Conservation (phyloP, 2,329 filamentous ascomycete genomes). For the Lecanicillium sp. region DNA sequence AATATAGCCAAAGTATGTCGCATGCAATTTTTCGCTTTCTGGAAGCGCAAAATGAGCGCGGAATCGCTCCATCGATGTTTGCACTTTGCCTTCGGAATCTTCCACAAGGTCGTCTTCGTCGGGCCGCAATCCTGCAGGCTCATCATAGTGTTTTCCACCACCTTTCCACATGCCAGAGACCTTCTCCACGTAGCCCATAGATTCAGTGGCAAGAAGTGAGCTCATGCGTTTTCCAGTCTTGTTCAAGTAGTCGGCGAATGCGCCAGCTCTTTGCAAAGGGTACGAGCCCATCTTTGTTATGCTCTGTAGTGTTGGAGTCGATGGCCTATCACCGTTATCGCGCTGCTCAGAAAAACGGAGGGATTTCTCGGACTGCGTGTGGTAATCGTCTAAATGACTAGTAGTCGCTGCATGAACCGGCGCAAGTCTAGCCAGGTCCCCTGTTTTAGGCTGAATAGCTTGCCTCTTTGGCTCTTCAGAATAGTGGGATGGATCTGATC, state of each 20-base stretch:
- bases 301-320: slow-evolving; percentile 39
- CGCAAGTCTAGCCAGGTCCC: background rate
- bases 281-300: slow-evolving; percentile 59
- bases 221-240: slow-evolving; percentile 74
- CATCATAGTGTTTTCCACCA: slow-evolving; percentile 79
- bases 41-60: slow-evolving; percentile 86
- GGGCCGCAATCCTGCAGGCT: slow-evolving; percentile 39
- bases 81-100: slow-evolving; percentile 54
- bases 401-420: slow-evolving; percentile 7
- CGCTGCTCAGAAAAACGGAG: background rate
- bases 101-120: slow-evolving; percentile 49
- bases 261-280: slow-evolving; percentile 74
- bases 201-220: slow-evolving; percentile 74
- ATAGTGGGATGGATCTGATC: slow-evolving; percentile 46
- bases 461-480: slow-evolving; percentile 11
- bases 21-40: slow-evolving; percentile 70
- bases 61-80: slow-evolving; percentile 71
- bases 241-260: slow-evolving; percentile 75
- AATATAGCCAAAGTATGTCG: slow-evolving; percentile 89
- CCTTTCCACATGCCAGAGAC: slow-evolving; percentile 97
- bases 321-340: slow-evolving; percentile 1
- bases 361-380: slow-evolving; percentile 2
- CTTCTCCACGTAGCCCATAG: slow-evolving; percentile 94
- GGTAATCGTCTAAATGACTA: slow-evolving; percentile 4
- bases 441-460: slow-evolving; percentile 12